A percentile compares a stretch with the other conserved stretches of the same genome.
Conservation (phyloP, 805 yeast species). For the Metschnikowia borealis region DNA sequence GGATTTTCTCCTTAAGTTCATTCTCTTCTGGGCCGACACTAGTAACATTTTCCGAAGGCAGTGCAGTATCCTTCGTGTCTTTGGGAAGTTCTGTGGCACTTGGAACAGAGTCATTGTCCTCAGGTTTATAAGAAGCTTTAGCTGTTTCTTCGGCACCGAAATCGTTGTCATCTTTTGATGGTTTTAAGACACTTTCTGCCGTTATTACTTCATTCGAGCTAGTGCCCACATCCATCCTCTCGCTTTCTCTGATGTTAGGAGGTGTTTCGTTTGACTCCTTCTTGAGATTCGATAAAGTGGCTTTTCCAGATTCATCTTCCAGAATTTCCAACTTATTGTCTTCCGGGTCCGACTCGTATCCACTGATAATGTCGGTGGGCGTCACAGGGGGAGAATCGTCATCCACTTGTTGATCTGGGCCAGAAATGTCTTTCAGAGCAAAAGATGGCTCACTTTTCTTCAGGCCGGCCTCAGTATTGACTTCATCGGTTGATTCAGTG, state of each 20-base stretch:
- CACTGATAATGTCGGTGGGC: slow-evolving; percentile 1
- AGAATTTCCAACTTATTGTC: neutral
- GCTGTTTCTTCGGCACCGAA: neutral
- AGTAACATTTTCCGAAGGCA: neutral
- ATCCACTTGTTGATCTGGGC: neutral
- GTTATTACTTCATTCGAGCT: neutral
- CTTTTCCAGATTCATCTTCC: neutral
- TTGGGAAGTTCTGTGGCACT: neutral
- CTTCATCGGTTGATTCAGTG: neutral
- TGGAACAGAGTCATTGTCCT: neutral
- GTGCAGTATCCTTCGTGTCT: neutral
- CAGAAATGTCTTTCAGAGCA: neutral
- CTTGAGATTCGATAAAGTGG: neutral
- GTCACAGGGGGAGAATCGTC: neutral
- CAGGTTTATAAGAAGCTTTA: neutral
- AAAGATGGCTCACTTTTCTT: neutral
- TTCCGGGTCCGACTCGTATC: neutral
- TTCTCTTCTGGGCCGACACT: neutral
- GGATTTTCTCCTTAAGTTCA: neutral
- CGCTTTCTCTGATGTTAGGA: neutral
- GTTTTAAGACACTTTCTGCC: neutral
- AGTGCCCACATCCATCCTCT: neutral
- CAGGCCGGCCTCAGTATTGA: neutral
- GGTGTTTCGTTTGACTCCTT: neutral
- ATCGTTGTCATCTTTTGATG: neutral